Conservation (phyloP, 306 rosid species). For the Fragaria nilgerrensis region DNA sequence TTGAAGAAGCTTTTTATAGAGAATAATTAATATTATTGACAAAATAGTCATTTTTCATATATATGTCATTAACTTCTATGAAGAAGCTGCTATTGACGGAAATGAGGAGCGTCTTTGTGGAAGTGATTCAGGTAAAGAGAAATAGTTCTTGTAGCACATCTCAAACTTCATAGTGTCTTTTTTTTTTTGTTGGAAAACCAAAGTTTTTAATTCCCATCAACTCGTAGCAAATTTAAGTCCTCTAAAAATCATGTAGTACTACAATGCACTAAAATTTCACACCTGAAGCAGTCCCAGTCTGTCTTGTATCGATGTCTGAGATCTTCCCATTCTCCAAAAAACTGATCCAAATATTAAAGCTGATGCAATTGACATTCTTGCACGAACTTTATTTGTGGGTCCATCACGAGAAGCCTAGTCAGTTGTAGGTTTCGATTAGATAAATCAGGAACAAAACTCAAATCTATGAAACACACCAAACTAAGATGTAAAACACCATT, state of each 20-base stretch:
- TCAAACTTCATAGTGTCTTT: not conserved
- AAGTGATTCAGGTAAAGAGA: not conserved
- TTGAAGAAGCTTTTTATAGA: too few species aligned
- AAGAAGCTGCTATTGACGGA: not conserved
- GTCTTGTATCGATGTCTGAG: conserved; percentile 97
- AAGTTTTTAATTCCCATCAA: not conserved
- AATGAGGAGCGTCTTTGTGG: not conserved
- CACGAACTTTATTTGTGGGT: conserved; percentile 86
- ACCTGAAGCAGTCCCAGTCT: conserved; percentile 99
- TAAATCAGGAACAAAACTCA: conserved; percentile 27
- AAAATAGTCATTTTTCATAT: not conserved
- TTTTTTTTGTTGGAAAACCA: not conserved
- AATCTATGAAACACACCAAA: conserved; percentile 14
- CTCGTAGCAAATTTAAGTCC: not conserved
- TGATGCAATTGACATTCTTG: conserved; percentile 89
- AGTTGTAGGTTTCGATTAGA: conserved; percentile 30
- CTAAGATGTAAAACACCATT: conserved; percentile 3
- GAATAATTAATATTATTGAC: too few species aligned
- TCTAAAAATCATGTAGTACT: not conserved
- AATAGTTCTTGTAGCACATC: not conserved
- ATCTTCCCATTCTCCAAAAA: conserved; percentile 91
- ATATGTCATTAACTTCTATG: not conserved
- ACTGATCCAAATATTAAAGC: conserved; percentile 91
- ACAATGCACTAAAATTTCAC: conserved; percentile 25
- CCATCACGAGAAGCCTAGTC: conserved; percentile 85